Evolutionary conservation across 2,329 filamentous ascomycete species (phyloP), one percentile per base, ranked within the genome.

Genomic region (Phoma sp.): DNA sequence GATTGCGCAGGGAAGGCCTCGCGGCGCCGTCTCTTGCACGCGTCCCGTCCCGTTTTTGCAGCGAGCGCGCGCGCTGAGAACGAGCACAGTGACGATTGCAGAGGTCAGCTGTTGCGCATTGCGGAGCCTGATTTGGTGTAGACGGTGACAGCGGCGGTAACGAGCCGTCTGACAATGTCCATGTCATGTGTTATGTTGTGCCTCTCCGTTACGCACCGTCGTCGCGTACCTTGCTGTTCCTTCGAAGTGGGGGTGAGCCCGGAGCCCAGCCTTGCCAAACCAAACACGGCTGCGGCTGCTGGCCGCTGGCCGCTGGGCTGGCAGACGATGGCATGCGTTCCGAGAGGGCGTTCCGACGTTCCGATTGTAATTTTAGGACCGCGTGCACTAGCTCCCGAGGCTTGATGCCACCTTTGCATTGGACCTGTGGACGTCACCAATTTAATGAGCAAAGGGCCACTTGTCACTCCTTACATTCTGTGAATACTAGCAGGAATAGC

Each of bases 351-450:
- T 53, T 53, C 50, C 50, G 51, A 49, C 9, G 27, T 54, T 49
- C 51, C 51, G 52, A 55, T 35, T 13, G 33, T 37, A 49, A 55
- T 46, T 55, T 59, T 65, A 61, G 61, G 45, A 39, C 58, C 59
- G 60, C 64, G 41, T 64, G 65, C 61, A 45, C 67, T 67, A 68
- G 65, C 58, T 41, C 46, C 52, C 52, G 47, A 60, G 18, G 61
- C 45, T 66, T 69, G 67, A 71, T 66, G 68, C 65, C 68, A 71
- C 68, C 60, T 62, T 71, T 67, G 56, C 52, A 57, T 61, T 58
- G 39, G 33, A 52, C 14, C 35, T 47, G 42, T 11, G 8, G 22
- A 47, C 33, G 24, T 49, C 36, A 41, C 25, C 13, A 47, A 46
- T 42, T n/a, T 42, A 50, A 18, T 25, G 37, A 9, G 9, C 13